These are phyloP conservation scores for Claviceps africana DNA, from an alignment of 2,329 filamentous ascomycete species.

Conservation along the genomic window DNA sequence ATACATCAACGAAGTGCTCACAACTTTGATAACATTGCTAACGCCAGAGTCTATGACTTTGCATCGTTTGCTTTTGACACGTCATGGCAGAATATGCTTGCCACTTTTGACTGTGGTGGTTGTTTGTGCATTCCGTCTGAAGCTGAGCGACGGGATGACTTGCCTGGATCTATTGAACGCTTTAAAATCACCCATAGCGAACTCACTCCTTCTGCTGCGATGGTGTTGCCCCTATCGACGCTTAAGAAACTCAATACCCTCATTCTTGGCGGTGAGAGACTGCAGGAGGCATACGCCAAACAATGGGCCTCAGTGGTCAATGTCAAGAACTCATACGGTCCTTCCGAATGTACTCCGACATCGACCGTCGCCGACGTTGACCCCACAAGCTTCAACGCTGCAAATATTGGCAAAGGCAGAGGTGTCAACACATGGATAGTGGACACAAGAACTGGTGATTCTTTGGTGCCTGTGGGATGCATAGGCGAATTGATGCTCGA, in stretches of 20 bases:
- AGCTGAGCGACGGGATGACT: slow-evolving; percentile 4
- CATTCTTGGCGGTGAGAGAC: slow-evolving; percentile 2
- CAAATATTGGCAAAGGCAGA: slow-evolving; percentile 8
- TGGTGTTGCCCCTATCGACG: neutral
- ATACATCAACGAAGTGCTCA: slow-evolving; percentile 5
- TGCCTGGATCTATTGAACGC: neutral
- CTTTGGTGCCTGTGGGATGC: slow-evolving; percentile 5
- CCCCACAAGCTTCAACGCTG: slow-evolving; percentile 11
- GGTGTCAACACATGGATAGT: slow-evolving; percentile 7
- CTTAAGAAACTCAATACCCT: slow-evolving; percentile 1
- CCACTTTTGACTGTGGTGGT: slow-evolving; percentile 8
- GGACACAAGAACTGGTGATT: slow-evolving; percentile 1
- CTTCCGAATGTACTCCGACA: slow-evolving; percentile 2
- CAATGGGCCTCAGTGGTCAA: slow-evolving; percentile 2
- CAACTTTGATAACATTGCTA: slow-evolving; percentile 2
- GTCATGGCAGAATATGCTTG: slow-evolving; percentile 9
- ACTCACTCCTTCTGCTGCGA: slow-evolving; percentile 2
- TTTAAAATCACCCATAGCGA: slow-evolving; percentile 1
- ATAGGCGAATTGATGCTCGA: slow-evolving; percentile 8
- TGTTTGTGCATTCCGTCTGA: slow-evolving; percentile 11
- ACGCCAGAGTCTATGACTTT: slow-evolving; percentile 12
- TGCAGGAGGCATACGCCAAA: neutral
- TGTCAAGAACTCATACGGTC: slow-evolving; percentile 3
- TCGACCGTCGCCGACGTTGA: slow-evolving; percentile 8
- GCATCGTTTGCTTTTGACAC: slow-evolving; percentile 12